These are phyloP conservation scores for Ambrosia artemisiifolia DNA, from an alignment of 129 eudicot genomes.

Conservation along the genomic window DNA sequence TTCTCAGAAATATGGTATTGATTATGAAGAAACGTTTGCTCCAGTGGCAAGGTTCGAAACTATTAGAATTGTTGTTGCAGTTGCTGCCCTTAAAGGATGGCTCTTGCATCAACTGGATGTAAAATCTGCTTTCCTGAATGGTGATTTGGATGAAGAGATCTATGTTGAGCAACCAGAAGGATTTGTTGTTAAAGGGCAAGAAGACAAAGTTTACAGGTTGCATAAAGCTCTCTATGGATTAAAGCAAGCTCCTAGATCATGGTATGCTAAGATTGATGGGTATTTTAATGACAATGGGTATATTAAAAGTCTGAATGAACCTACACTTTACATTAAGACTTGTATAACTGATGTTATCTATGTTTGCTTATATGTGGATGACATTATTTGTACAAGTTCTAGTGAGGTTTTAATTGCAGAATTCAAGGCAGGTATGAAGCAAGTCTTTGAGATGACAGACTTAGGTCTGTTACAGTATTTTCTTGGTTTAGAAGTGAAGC, in stretches of 20 bases:
- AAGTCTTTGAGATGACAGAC: too few species aligned
- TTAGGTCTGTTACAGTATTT: background rate
- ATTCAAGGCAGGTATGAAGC: background rate
- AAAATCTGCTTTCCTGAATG: background rate
- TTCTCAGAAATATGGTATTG: too few species aligned
- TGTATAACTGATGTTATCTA: background rate
- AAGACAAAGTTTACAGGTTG: background rate
- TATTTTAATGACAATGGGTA: background rate
- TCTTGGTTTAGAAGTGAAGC: background rate
- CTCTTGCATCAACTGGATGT: background rate
- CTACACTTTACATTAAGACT: background rate
- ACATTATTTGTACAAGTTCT: background rate
- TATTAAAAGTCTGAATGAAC: background rate
- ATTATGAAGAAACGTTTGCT: too few species aligned
- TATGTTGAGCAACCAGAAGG: conserved; percentile 10
- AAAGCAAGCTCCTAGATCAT: too few species aligned
- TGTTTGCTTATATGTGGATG: conserved; percentile 7
- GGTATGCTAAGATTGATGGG: background rate
- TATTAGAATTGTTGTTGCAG: background rate
- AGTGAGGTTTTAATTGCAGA: background rate
- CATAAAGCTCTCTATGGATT: too few species aligned
- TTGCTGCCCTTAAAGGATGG: conserved; percentile 9
- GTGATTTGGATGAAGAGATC: background rate
- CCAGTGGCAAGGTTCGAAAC: background rate
- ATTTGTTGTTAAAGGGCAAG: background rate